phyloP scores from a whole-genome alignment of 1,284 basidiomycete species.

The Entoloma clypeatum region DNA sequence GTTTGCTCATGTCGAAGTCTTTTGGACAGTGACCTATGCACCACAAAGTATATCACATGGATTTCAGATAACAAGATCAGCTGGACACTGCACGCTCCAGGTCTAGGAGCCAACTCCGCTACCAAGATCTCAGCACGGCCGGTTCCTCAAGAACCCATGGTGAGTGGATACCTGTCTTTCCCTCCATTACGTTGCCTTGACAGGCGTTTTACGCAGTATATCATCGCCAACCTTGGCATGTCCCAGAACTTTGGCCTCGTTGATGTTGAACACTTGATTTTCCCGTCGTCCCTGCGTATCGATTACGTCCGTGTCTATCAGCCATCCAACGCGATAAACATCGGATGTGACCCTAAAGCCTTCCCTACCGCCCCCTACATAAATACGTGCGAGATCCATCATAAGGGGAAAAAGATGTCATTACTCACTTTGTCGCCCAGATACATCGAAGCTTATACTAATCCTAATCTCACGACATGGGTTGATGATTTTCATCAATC shows the following conservation, averaged over 20 bases:
- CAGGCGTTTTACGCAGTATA: slow-evolving; percentile 44
- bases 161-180: slow-evolving; percentile 5
- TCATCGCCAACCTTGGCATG: slow-evolving; percentile 82
- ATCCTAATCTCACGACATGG: slow-evolving; percentile 61
- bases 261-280: slow-evolving; percentile 61
- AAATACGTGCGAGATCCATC: slow-evolving; percentile 46
- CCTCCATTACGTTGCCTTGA: neutral
- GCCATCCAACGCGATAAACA: slow-evolving; percentile 58
- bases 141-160: slow-evolving; percentile 58
- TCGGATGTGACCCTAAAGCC: slow-evolving; percentile 79
- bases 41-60: slow-evolving; percentile 76
- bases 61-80: slow-evolving; percentile 52
- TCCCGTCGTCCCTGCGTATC: slow-evolving; percentile 69
- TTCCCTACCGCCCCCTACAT: slow-evolving; percentile 83
- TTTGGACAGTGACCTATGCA: neutral
- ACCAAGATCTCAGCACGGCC: slow-evolving; percentile 72
- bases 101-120: slow-evolving; percentile 53
- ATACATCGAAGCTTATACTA: slow-evolving; percentile 50
- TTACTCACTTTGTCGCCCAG: slow-evolving; percentile 26
- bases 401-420: neutral
- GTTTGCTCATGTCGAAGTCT: slow-evolving; percentile 13
- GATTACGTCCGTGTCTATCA: slow-evolving; percentile 89
- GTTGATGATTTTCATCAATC: slow-evolving; percentile 54
- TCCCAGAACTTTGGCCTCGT: slow-evolving; percentile 74
- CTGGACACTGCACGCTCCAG: slow-evolving; percentile 66